Conservation (phyloP, 2,329 filamentous ascomycete genomes). For the Fusarium lateritium region DNA sequence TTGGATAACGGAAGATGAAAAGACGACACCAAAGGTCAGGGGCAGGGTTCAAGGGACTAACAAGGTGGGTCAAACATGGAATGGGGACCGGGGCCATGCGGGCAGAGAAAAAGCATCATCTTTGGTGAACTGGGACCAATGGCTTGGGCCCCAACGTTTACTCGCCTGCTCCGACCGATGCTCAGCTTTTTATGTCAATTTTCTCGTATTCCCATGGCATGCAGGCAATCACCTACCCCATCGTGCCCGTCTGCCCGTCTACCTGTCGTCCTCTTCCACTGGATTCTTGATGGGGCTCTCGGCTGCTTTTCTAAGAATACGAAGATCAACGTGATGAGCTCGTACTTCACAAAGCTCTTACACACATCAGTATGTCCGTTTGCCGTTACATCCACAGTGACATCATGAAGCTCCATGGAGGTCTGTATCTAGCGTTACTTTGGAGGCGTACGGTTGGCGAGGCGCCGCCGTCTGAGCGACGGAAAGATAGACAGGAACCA, state of each 20-base stretch:
- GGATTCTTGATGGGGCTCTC: constrained; percentile 15
- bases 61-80: constrained; percentile 33
- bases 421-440: constrained; percentile 23
- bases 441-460: constrained; percentile 18
- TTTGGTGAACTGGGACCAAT: constrained; percentile 38
- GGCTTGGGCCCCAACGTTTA: constrained; percentile 38
- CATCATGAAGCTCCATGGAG: constrained; percentile 35
- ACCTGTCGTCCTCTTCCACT: constrained; percentile 16
- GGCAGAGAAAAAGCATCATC: constrained; percentile 26
- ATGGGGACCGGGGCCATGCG: constrained; percentile 31
- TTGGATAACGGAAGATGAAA: constrained; percentile 36
- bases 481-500: constrained; percentile 20
- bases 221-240: constrained; percentile 9
- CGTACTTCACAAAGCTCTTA: constrained; percentile 13
- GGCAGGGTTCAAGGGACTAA: constrained; percentile 45
- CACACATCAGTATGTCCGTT: constrained; percentile 18
- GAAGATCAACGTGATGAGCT: constrained; percentile 25
- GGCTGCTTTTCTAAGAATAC: constrained; percentile 35
- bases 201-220: constrained; percentile 44
- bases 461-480: constrained; percentile 33
- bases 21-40: constrained; percentile 20
- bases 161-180: constrained; percentile 30
- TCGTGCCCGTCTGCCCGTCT: not conserved
- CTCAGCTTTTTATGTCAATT: constrained; percentile 41
- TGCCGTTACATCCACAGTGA: constrained; percentile 41